Evolutionary conservation across 805 yeast species (phyloP).

Genomic region (Yarrowia osloensis): DNA sequence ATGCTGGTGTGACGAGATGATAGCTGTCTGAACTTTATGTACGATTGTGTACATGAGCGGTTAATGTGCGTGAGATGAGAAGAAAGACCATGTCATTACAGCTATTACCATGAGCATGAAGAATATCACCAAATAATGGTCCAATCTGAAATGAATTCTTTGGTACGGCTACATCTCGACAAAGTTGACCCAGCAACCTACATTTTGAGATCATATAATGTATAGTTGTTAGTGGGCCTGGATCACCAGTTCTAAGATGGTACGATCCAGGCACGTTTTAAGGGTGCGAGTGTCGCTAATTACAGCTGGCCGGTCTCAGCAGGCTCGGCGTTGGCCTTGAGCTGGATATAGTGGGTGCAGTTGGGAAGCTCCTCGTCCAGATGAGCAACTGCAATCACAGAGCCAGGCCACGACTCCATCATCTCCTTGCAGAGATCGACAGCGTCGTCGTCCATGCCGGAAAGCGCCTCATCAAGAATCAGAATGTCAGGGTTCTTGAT

Average conservation of each 20-base stretch:
- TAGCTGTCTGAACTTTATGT: conserved; percentile 5
- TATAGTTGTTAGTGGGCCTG: not conserved
- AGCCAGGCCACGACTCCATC: conserved; percentile 60
- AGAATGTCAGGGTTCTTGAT: conserved; percentile 75
- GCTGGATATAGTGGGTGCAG: conserved; percentile 55
- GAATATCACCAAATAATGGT: no score
- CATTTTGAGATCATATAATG: not conserved
- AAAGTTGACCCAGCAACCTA: not conserved
- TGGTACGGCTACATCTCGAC: not conserved
- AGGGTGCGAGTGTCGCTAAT: not conserved
- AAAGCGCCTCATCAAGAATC: conserved; percentile 88
- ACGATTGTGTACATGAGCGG: conserved; percentile 14
- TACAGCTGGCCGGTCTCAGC: conserved; percentile 24
- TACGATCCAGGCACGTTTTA: not conserved
- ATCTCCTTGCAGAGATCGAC: conserved; percentile 57
- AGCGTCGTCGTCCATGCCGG: conserved; percentile 76
- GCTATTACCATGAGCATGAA: no score
- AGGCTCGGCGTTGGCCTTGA: conserved; percentile 36
- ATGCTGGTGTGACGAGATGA: not conserved
- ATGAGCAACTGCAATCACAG: conserved; percentile 82
- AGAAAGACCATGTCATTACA: no score
- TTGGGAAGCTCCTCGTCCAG: conserved; percentile 75
- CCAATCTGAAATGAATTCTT: no score
- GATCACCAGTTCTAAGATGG: conserved; percentile 1
- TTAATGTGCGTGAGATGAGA: no score